phyloP scores from a whole-genome alignment of 495 filamentous ascomycete genomes.

The Trichoderma asperelloides region DNA sequence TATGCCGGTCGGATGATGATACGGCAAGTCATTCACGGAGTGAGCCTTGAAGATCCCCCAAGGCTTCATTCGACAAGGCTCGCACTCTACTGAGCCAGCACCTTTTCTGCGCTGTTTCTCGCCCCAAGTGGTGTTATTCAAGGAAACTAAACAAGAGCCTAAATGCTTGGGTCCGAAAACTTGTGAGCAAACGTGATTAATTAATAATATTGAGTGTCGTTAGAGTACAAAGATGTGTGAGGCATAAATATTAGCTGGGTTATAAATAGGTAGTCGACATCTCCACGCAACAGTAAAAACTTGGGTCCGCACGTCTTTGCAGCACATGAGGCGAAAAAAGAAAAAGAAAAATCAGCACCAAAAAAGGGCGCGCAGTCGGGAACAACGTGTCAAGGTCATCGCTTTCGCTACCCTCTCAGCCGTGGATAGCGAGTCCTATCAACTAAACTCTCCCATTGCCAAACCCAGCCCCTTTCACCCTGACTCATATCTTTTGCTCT shows the following conservation, averaged over 20 bases:
- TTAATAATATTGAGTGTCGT: neutral
- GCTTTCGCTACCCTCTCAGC: neutral
- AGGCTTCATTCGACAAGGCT: no score
- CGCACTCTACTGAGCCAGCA: no score
- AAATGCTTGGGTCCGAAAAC: no score
- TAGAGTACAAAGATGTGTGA: no score
- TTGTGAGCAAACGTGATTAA: neutral
- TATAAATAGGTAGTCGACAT: neutral
- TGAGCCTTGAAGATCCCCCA: no score
- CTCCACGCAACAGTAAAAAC: neutral
- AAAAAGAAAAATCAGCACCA: neutral
- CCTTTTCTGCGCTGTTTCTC: no score
- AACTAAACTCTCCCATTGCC: neutral
- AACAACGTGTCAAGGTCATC: neutral
- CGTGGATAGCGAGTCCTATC: neutral
- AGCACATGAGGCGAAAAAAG: neutral
- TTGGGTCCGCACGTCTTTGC: neutral
- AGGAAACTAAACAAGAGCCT: no score
- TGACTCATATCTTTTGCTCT: conserved; percentile 4
- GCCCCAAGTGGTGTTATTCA: no score
- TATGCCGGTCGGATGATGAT: no score
- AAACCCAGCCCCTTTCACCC: neutral
- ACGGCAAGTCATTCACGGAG: no score
- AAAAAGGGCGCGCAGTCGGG: neutral
- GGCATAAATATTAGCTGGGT: neutral